Evolutionary conservation across 176 grass and related monocot species (phyloP).

Genomic region (Pontederia paniculata): DNA sequence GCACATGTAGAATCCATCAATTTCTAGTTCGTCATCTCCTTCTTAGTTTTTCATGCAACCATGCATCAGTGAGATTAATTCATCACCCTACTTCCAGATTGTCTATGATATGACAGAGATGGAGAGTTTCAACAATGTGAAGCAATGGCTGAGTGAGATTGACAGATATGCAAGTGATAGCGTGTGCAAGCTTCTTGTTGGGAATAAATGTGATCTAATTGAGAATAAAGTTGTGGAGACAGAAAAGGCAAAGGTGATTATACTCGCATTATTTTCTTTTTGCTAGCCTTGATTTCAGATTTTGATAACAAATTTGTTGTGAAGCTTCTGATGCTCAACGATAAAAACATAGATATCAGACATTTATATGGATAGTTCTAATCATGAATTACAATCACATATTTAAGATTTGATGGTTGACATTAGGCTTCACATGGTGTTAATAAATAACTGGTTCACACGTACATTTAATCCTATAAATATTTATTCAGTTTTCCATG

Average conservation of each 20-base stretch:
- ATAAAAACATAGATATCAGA: not conserved
- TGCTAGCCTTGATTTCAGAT: not conserved
- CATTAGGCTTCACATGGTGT: too few relatives aligned
- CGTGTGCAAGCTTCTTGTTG: conserved; percentile 76
- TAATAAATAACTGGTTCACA: too few relatives aligned
- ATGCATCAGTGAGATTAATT: not conserved
- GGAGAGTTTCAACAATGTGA: conserved; percentile 79
- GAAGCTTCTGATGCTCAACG: not conserved
- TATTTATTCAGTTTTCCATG: too few relatives aligned
- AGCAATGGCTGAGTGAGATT: conserved; percentile 83
- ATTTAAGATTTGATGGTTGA: too few relatives aligned
- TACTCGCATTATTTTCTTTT: not conserved
- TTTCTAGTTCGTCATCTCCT: not conserved
- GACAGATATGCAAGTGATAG: conserved; percentile 61
- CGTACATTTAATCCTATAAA: too few relatives aligned
- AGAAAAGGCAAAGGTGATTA: conserved; percentile 60
- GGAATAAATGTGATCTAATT: conserved; percentile 79
- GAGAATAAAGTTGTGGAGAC: conserved; percentile 59
- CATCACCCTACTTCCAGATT: conserved; percentile 32
- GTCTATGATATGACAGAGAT: conserved; percentile 89
- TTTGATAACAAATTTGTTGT: not conserved
- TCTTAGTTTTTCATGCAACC: too few relatives aligned
- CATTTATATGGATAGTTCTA: too few relatives aligned
- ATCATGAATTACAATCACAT: too few relatives aligned
- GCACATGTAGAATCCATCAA: not conserved